Base-by-base conservation (phyloP, 202 grass and related monocot genomes). In the Brachypodium distachyon region DNA sequence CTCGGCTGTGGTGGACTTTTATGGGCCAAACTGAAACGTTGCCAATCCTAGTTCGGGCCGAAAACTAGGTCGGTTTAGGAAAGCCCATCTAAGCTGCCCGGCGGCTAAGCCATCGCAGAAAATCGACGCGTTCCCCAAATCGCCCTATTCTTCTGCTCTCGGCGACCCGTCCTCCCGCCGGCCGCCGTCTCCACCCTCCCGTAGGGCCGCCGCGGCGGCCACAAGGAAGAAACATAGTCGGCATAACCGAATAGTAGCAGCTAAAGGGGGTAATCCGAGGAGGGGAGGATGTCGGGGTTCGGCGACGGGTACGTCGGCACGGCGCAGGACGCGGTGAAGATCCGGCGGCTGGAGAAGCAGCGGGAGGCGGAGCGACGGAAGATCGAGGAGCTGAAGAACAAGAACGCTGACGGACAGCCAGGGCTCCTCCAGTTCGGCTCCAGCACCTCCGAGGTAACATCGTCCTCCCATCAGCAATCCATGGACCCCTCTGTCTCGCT, bases 391-490 rank as follows among this genome's bases (percentile, higher is more conserved):
- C 82, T 97, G 52, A 92, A 95, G 83, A 90, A 67, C 80, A 95
- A 98, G 66, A 90, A 87, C 69, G 59, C 87, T 11, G 79, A 78
- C 51, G 87, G 77, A 13, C 89, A 97, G 82, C 86, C 91, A 4
- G 89, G 96, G n/a, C 96, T 98, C 70, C 96, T 98, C 70, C 96
- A 98, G 87, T 98, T 98, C 74, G 96, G 96, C 41, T 98, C 87
- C 81, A 93, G 96, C 87, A 98, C 96, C 82, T 95, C 91, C 66
- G 96, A 95, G 91, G 96, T 98, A 81, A 61, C 16, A 16, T 14
- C 10, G 21, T 43, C 65, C 5, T 26, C 3, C 1, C 12, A 17
- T 19, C 34, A 3, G 49, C 25, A 0, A 11, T 5, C 17, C 17
- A 9, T 39, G 10, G 33, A 32, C 42, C 51, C 40, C 12, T 56